Evolutionary conservation across 768 basidiomycete genomes (phyloP).

Genomic region (Hirschioporus abietinus): DNA sequence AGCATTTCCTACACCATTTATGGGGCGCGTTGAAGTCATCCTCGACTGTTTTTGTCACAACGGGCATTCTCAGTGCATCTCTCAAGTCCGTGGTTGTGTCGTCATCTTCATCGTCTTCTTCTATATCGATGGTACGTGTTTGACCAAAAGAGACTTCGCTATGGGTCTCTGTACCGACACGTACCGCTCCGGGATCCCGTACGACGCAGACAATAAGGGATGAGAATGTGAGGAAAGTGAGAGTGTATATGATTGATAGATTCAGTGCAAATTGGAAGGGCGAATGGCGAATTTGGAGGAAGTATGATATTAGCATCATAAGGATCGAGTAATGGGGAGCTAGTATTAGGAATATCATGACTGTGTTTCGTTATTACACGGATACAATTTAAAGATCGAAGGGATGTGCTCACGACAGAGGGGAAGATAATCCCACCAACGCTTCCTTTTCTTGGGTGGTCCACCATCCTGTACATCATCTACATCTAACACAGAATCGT

Average conservation of each 20-base stretch:
- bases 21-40: slow-evolving; percentile 48
- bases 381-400: background rate
- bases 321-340: slow-evolving; percentile 73
- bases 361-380: slow-evolving; percentile 22
- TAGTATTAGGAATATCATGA: slow-evolving; percentile 50
- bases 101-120: slow-evolving; percentile 24
- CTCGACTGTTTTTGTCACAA: slow-evolving; percentile 14
- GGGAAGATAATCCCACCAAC: slow-evolving; percentile 2
- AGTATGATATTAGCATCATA: slow-evolving; percentile 60
- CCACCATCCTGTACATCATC: background rate
- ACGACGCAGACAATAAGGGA: slow-evolving; percentile 69
- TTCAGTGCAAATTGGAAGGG: slow-evolving; percentile 46
- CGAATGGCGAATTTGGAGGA: slow-evolving; percentile 49
- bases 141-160: slow-evolving; percentile 8
- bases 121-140: slow-evolving; percentile 15
- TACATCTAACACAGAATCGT: background rate
- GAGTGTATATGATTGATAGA: slow-evolving; percentile 51
- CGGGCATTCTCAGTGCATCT: slow-evolving; percentile 52
- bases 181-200: slow-evolving; percentile 70
- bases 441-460: background rate
- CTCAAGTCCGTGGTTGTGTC: slow-evolving; percentile 43
- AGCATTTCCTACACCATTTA: slow-evolving; percentile 76
- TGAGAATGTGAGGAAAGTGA: slow-evolving; percentile 64
- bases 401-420: background rate
- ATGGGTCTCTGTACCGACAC: slow-evolving; percentile 17